Evolutionary conservation across 352 stramenopile species (phyloP).

Genomic region (Halophytophthora polymorphica): DNA sequence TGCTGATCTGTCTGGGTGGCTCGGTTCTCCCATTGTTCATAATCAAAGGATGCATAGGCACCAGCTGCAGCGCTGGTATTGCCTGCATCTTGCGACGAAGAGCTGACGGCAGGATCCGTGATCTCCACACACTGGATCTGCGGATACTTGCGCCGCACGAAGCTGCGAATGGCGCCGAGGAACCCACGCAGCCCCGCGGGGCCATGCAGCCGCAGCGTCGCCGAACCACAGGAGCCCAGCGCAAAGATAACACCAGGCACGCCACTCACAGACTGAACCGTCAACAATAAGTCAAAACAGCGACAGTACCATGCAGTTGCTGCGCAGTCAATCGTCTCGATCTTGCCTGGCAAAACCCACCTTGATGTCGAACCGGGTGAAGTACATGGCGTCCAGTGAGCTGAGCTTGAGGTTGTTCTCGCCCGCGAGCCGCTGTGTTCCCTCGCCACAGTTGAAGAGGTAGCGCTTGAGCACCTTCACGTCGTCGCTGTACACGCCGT

Average conservation of each 20-base stretch:
- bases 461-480: constrained; percentile 57
- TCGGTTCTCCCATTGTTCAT: constrained; percentile 17
- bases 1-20: constrained; percentile 29
- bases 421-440: constrained; percentile 59
- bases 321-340: neutral
- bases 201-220: constrained; percentile 45
- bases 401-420: constrained; percentile 72
- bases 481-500: constrained; percentile 61
- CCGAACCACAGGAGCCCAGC: constrained; percentile 46
- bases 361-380: constrained; percentile 60
- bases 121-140: constrained; percentile 54
- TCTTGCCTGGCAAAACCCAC: constrained; percentile 16
- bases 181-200: constrained; percentile 36
- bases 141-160: constrained; percentile 65
- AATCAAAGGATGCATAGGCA: constrained; percentile 7
- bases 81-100: neutral
- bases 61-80: neutral
- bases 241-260: constrained; percentile 67
- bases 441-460: constrained; percentile 73
- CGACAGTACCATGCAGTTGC: constrained; percentile 4
- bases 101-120: neutral
- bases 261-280: constrained; percentile 53
- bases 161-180: constrained; percentile 54
- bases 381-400: constrained; percentile 63
- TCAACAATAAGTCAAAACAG: neutral